A percentile compares a stretch with the other conserved stretches of the same genome.
Conservation (phyloP, 1,284 basidiomycete species). For the Cystobasidium pallidum region DNA sequence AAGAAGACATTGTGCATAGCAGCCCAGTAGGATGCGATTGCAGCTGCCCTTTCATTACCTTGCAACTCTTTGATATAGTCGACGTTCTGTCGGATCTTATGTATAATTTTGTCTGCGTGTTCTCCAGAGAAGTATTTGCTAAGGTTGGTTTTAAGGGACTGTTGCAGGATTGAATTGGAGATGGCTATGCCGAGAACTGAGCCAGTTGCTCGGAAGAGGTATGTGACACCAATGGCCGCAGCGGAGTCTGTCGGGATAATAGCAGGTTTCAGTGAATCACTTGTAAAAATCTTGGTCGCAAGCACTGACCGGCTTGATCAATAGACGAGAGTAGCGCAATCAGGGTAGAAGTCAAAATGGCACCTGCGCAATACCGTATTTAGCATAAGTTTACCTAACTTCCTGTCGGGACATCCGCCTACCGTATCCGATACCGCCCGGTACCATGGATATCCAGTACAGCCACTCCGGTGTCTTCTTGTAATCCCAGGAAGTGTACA, state of each 20-base stretch:
- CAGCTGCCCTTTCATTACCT: slow-evolving; percentile 48
- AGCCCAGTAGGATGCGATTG: slow-evolving; percentile 55
- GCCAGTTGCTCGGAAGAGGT: slow-evolving; percentile 58
- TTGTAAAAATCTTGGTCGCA: neutral
- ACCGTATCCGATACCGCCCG: slow-evolving; percentile 55
- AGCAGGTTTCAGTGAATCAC: neutral
- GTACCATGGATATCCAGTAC: slow-evolving; percentile 53
- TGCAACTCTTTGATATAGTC: slow-evolving; percentile 51
- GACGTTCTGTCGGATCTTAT: slow-evolving; percentile 55
- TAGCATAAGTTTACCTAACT: neutral
- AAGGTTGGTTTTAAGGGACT: slow-evolving; percentile 55
- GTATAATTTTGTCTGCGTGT: slow-evolving; percentile 50
- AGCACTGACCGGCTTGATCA: slow-evolving; percentile 22
- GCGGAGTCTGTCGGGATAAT: slow-evolving; percentile 18
- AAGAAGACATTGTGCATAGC: slow-evolving; percentile 57
- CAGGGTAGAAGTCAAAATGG: slow-evolving; percentile 24
- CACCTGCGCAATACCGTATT: slow-evolving; percentile 1
- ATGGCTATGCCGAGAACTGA: slow-evolving; percentile 57
- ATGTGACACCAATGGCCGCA: slow-evolving; percentile 48
- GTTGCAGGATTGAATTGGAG: slow-evolving; percentile 56
- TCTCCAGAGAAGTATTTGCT: slow-evolving; percentile 50
- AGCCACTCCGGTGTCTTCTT: slow-evolving; percentile 52
- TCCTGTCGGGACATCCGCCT: slow-evolving; percentile 48
- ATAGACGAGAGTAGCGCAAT: slow-evolving; percentile 29
- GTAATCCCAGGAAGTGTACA: slow-evolving; percentile 56